A percentile compares a stretch with the other conserved stretches of the same genome.
These are phyloP conservation scores for Diplodia corticola DNA, from an alignment of 2,329 filamentous ascomycete genomes.

Conservation along the genomic window DNA sequence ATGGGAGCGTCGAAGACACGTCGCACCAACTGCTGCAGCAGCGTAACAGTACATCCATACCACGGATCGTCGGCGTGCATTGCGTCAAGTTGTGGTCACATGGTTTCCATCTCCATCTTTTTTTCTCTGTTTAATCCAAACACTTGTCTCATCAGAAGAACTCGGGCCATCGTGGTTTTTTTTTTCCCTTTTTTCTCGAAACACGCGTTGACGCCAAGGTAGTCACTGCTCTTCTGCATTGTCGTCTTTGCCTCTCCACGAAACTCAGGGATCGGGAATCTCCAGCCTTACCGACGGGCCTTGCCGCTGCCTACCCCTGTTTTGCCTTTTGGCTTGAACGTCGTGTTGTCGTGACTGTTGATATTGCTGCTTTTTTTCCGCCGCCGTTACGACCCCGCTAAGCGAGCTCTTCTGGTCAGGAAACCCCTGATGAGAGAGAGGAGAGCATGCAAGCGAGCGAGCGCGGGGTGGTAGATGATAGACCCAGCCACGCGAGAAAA, in stretches of 20 bases:
- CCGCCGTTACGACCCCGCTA: too few species aligned
- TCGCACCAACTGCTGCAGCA: neutral
- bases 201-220: neutral
- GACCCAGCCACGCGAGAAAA: too few species aligned
- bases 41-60: neutral
- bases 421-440: too few species aligned
- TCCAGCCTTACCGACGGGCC: neutral
- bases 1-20: neutral
- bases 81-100: slow-evolving; percentile 14
- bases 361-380: neutral
- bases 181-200: too few species aligned
- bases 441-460: too few species aligned
- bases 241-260: neutral
- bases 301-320: neutral
- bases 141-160: neutral
- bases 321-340: neutral
- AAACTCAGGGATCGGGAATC: neutral
- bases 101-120: neutral
- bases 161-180: neutral
- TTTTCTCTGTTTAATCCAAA: too few species aligned
- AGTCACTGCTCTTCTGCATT: neutral
- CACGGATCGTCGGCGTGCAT: slow-evolving; percentile 9
- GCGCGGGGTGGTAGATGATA: too few species aligned
- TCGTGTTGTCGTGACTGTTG: neutral
- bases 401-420: too few species aligned